These are phyloP conservation scores for Endoconidiophora polonica DNA, from an alignment of 2,329 filamentous ascomycete species.

Conservation along the genomic window DNA sequence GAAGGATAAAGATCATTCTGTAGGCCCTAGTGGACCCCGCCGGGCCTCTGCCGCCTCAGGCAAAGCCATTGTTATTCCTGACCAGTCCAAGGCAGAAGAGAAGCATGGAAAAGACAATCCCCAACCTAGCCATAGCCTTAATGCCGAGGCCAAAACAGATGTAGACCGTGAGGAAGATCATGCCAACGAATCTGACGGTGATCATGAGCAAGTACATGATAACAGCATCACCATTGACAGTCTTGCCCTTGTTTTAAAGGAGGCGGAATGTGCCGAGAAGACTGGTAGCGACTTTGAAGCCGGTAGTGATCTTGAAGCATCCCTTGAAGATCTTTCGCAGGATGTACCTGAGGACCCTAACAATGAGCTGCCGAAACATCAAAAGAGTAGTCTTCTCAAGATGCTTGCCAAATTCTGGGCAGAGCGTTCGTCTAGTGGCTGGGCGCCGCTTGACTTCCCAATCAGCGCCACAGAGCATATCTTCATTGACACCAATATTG, in stretches of 20 bases:
- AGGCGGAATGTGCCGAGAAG: background rate
- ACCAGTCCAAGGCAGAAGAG: background rate
- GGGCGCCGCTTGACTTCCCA: constrained; percentile 84
- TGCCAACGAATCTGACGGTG: constrained; percentile 13
- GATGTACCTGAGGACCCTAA: constrained; percentile 16
- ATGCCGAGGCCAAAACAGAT: background rate
- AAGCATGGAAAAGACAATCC: background rate
- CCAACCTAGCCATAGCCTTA: background rate
- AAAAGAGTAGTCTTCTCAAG: constrained; percentile 85
- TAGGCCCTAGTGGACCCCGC: background rate
- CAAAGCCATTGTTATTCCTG: background rate
- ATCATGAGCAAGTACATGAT: constrained; percentile 18
- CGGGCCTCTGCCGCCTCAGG: background rate
- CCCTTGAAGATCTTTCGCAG: constrained; percentile 34
- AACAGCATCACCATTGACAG: too few relatives aligned
- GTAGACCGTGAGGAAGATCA: constrained; percentile 18
- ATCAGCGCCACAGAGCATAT: constrained; percentile 80
- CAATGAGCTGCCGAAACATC: constrained; percentile 71
- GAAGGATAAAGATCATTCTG: constrained; percentile 1
- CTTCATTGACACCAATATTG: constrained; percentile 91
- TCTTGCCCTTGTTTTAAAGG: background rate
- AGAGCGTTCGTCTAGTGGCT: constrained; percentile 87
- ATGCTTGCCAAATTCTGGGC: constrained; percentile 98
- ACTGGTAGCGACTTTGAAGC: constrained; percentile 43
- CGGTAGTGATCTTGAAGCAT: constrained; percentile 56